Base-by-base conservation (phyloP, 345 rosid genomes). In the Rhodamnia argentea region DNA sequence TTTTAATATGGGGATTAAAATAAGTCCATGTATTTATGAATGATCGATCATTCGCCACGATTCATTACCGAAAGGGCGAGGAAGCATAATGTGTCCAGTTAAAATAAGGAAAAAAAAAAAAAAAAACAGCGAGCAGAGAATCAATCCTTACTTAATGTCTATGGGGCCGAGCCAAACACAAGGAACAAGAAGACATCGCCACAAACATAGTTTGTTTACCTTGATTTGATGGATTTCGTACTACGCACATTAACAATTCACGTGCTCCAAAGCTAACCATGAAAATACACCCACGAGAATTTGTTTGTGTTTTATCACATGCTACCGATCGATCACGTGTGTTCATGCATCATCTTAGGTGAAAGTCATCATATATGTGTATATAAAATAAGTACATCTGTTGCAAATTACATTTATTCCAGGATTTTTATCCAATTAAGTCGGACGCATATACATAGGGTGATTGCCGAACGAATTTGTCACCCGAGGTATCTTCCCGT, bases 401-500 rank as follows among this genome's bases (percentile, higher is more conserved):
- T 37, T 37, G 40, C 3, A 3, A 37, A 37, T 37, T 37, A 37
- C 40, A 37, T 37, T 8, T 3, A 13, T 64, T 32, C 16, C 1
- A 20, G 16, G 23, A 64, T 32, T 9, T 29, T 64, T 32, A 22
- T 64, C 32, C 24, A 16, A 64, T 64, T 64, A 18, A 32, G 13
- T 64, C 1, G 20, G 20, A 32, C 22, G 44, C 4, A 64, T 8
- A 5, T 18, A 7, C 76, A 64, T 16, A 64, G 2, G 42, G 0
- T 0, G 10, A 60, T 60, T 0, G 10, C 15, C 5, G 0, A 4
- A 29, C 0, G 10, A 27, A 37, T 15, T 13, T 14, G 8, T 29
- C 3, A 2, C 40, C 22, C 22, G 5, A 14, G 16, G 10, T 2
- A 62, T 14, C 40, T 14, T 62, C 37, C 14, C 29, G 40, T 0